Base-by-base conservation (phyloP, 208 protist genomes). In the Strigomonas galati region DNA sequence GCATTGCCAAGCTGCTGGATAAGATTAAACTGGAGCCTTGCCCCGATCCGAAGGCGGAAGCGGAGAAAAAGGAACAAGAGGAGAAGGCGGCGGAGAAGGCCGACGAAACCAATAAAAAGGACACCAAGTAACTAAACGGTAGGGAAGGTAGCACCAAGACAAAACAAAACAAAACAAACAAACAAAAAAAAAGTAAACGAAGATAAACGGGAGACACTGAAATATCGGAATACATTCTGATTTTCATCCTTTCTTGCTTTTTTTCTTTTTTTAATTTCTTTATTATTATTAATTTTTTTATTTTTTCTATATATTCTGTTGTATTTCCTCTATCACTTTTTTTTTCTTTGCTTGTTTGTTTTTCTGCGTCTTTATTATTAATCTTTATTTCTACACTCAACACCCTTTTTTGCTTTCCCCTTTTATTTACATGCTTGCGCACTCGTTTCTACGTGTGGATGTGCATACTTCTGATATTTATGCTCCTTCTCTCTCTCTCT, bases 251-350 rank as follows among this genome's bases (percentile, higher is more conserved):
- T 28, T 28, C 35, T 61, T 23, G 10, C 3, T 48, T 61, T 46
- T 17, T 46, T 61, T 61, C 4, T 61, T 48, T 23, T 49, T 23
- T 46, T 46, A 6, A 9, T 32, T 52, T 35, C 44, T 49, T 49
- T 46, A 43, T 49, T 46, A 23, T 49, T 61, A 44, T 44, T 46
- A 30, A 3, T 52, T n/a, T 26, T 51, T 21, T 64, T 28, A 21
- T 40, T 54, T 54, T 2, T 54, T 54, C 6, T 27, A 28, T 27
- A 7, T 28, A 23, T 54, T 54, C 6, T 12, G 3, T 9, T 26
- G 12, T n/a, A 53, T 53, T 31, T 6, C 14, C 2, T 31, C 17
- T 55, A 21, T 55, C 51, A 51, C 3, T 32, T n/a, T 7, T 43
- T 21, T 19, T 27, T 35, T 27, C 6, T 31, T 40, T 65, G n/a